Evolutionary conservation across 2,329 filamentous ascomycete genomes (phyloP).

Genomic region (Beauveria scarabaeidicola): DNA sequence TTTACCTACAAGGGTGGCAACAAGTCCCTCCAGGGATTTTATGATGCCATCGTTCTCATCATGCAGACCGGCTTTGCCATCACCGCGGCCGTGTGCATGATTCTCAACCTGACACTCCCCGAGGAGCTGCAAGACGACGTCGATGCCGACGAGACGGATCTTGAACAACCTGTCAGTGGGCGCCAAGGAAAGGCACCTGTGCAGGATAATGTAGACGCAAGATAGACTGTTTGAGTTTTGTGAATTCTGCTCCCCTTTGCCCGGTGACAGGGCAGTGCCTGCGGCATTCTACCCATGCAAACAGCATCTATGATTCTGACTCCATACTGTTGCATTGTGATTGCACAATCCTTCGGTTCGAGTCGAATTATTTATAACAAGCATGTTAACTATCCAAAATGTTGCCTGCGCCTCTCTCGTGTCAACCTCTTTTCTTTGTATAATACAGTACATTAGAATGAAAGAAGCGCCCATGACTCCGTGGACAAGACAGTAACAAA

Average conservation of each 20-base stretch:
- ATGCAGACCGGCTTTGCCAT: conserved; percentile 71
- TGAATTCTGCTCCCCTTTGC: not conserved
- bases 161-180: not conserved
- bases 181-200: not conserved
- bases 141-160: not conserved
- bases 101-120: conserved; percentile 64
- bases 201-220: not conserved
- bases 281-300: not conserved
- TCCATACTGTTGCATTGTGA: too few species aligned
- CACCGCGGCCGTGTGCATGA: conserved; percentile 61
- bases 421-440: not conserved
- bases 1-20: conserved; percentile 67
- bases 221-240: not conserved
- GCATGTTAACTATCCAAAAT: not conserved
- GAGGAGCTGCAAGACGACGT: conserved; percentile 62
- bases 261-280: not conserved
- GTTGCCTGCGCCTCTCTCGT: not conserved
- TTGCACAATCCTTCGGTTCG: too few species aligned
- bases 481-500: not conserved
- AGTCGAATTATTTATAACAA: not conserved
- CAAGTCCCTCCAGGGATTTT: conserved; percentile 59
- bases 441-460: conserved; percentile 1
- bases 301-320: too few species aligned
- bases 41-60: conserved; percentile 63
- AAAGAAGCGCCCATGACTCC: not conserved